These are phyloP conservation scores for Porphyrellus sp. DNA, from an alignment of 1,284 basidiomycete species.

Conservation along the genomic window DNA sequence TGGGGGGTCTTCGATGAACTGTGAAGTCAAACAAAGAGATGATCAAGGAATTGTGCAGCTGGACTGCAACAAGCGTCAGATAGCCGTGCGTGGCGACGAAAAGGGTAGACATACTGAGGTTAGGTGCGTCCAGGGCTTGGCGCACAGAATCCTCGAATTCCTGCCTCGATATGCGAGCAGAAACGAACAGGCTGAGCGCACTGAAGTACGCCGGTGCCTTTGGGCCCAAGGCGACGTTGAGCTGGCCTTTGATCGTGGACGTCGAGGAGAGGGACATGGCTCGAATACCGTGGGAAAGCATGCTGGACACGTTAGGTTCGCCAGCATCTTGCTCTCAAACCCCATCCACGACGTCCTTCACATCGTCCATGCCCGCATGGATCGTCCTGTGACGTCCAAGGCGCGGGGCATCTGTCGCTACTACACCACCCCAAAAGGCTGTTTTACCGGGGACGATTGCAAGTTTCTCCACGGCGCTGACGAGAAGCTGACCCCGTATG, in stretches of 20 bases:
- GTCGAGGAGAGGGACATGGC: conserved; percentile 74
- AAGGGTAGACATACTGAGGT: conserved; percentile 45
- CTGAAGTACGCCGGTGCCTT: conserved; percentile 63
- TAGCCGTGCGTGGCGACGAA: neutral
- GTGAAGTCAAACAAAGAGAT: conserved; percentile 79
- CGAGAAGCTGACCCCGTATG: conserved; percentile 59
- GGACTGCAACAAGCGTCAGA: conserved; percentile 44
- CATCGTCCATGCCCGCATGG: conserved; percentile 31
- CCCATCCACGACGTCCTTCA: conserved; percentile 3
- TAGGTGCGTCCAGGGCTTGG: conserved; percentile 58
- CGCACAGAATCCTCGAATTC: conserved; percentile 75
- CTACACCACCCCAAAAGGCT: conserved; percentile 58
- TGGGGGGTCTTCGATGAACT: conserved; percentile 60
- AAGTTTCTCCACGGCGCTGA: conserved; percentile 64
- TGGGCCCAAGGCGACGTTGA: conserved; percentile 56
- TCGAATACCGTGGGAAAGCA: conserved; percentile 21
- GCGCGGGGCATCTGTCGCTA: conserved; percentile 63
- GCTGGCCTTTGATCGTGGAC: conserved; percentile 65
- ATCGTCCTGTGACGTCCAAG: conserved; percentile 59
- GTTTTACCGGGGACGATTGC: conserved; percentile 61
- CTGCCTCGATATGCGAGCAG: conserved; percentile 61
- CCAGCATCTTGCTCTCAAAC: neutral
- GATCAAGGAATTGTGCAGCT: conserved; percentile 76
- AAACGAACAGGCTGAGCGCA: conserved; percentile 61
- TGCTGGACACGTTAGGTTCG: neutral